Base-by-base conservation (phyloP, 1,284 basidiomycete genomes). In the Puccinia polysora region DNA sequence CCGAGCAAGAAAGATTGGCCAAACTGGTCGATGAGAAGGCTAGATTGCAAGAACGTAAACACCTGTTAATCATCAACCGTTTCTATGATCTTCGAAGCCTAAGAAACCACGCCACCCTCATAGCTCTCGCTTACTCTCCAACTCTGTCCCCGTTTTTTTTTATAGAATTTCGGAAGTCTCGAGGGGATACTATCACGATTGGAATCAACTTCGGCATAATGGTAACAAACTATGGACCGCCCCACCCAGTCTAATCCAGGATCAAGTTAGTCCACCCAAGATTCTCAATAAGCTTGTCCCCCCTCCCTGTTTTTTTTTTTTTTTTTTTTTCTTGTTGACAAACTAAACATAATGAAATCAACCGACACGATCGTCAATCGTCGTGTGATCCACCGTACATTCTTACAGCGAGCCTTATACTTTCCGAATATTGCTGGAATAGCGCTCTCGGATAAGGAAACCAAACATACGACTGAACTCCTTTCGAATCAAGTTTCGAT, bases 181-280 rank as follows among this genome's bases (percentile, higher is more conserved):
- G 18, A 65, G 53, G 47, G 70, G 70, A 5, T 73, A 73, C 58
- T 73, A 73, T 56, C 70, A 73, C 30, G 70, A 73, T 63, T 73
- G 70, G 70, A 52, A 60, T 28, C 34, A 52, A 34, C 62, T 73
- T 10, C 50, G 70, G 10, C 60, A 73, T 47, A 65, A 73, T 58
- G 70, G 70, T 47, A 65, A 64, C 20, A 73, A 73, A 47, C n/a
- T 73, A 36, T 73, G 70, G 70, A 73, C 70, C 15, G 70, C 60
- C 58, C 70, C 70, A 18, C 70, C 70, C 7, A 64, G 60, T 64
- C 43, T 73, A 25, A 73, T 73, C 20, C 60, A 63, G 40, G 70
- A 73, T 23, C 45, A 73, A 40, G 70, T 73, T 30, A 30, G 62
- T 4, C n/a, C n/a, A n/a, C n/a, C n/a, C n/a, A n/a, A n/a, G n/a